Evolutionary conservation across 306 rosid species (phyloP).

Genomic region (Vachellia pachyceras): DNA sequence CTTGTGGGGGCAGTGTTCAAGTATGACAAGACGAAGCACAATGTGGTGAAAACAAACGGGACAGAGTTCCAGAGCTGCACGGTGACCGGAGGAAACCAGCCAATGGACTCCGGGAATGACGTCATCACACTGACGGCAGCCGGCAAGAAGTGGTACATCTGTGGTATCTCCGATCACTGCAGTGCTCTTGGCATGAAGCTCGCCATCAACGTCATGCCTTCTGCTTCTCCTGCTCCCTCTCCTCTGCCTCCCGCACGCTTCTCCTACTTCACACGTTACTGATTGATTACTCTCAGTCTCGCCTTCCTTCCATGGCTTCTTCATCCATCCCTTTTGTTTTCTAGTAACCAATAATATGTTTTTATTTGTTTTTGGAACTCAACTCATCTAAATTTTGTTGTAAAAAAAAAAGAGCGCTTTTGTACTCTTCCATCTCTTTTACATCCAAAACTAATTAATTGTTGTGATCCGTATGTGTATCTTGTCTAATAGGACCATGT

Average conservation of each 20-base stretch:
- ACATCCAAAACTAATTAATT: no score
- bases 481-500: no score
- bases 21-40: background rate
- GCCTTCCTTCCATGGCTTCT: no score
- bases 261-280: no score
- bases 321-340: background rate
- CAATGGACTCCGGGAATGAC: background rate
- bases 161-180: background rate
- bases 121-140: background rate
- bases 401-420: no score
- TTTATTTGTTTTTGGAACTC: no score
- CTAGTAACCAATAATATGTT: no score
- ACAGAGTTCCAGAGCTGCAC: background rate
- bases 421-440: no score
- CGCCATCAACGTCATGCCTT: background rate
- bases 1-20: background rate
- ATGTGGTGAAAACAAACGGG: background rate
- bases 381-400: no score
- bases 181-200: background rate
- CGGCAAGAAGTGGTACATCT: background rate
- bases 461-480: no score
- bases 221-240: background rate
- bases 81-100: background rate
- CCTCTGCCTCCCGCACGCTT: background rate
- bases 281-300: no score